phyloP scores from a whole-genome alignment of 2,329 filamentous ascomycete species.

The Aspergillus novofumigatus region DNA sequence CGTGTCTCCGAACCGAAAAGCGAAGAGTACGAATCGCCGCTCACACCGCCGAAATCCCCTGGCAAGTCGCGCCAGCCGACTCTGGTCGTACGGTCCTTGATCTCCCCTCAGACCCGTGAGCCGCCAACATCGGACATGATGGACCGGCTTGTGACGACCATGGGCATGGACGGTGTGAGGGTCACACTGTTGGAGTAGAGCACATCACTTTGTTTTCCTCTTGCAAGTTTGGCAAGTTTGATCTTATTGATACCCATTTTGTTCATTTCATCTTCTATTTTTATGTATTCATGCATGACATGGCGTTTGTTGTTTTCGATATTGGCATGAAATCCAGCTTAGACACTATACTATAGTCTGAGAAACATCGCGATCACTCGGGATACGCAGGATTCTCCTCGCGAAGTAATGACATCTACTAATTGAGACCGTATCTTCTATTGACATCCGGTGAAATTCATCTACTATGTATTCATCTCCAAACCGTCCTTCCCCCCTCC shows the following conservation, averaged over 20 bases:
- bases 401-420: neutral
- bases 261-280: neutral
- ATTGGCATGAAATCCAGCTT: neutral
- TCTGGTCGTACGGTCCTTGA: slow-evolving; percentile 15
- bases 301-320: neutral
- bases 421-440: neutral
- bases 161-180: slow-evolving; percentile 22
- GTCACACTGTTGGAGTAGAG: slow-evolving; percentile 13
- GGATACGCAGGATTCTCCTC: neutral
- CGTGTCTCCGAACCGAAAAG: neutral
- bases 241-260: neutral
- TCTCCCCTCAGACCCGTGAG: slow-evolving; percentile 13
- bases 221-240: neutral
- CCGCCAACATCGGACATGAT: slow-evolving; percentile 22
- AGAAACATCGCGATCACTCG: neutral
- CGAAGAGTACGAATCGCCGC: neutral
- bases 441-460: neutral
- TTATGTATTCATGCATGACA: neutral
- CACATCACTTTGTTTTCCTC: neutral
- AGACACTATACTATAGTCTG: neutral
- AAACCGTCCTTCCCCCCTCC: neutral
- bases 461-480: neutral
- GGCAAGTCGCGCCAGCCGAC: slow-evolving; percentile 1
- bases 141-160: slow-evolving; percentile 21
- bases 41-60: slow-evolving; percentile 12